phyloP scores from a whole-genome alignment of 2,329 filamentous ascomycete species.

The Endoconidiophora polonica region DNA sequence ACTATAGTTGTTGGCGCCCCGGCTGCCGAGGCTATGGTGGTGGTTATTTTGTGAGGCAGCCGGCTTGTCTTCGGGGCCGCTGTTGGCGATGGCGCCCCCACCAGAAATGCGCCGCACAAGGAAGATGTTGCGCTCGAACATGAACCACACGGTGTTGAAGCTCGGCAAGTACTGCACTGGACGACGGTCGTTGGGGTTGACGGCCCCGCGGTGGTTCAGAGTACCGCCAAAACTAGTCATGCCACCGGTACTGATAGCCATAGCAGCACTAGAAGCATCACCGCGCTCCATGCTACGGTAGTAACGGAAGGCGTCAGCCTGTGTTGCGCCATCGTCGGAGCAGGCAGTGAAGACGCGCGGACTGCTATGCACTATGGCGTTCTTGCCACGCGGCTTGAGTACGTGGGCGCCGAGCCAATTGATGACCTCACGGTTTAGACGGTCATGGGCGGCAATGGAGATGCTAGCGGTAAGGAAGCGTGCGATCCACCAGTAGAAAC shows the following conservation, averaged over 20 bases:
- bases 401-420: conserved; percentile 24
- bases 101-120: conserved; percentile 20
- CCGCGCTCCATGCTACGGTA: conserved; percentile 17
- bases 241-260: too few species aligned
- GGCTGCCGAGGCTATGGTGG: background rate
- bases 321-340: conserved; percentile 17
- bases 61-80: too few species aligned
- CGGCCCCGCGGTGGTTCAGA: background rate
- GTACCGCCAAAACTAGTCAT: too few species aligned
- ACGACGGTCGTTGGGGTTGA: conserved; percentile 20
- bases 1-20: conserved; percentile 18
- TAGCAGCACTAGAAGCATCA: conserved; percentile 12
- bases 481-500: conserved; percentile 22
- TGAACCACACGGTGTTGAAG: conserved; percentile 23
- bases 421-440: conserved; percentile 23
- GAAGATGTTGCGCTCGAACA: conserved; percentile 20
- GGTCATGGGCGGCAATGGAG: conserved; percentile 22
- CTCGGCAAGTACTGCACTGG: conserved; percentile 23
- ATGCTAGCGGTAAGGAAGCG: conserved; percentile 23
- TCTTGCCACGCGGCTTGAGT: conserved; percentile 16
- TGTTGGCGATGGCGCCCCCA: background rate
- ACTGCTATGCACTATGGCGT: background rate
- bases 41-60: too few species aligned
- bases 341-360: conserved; percentile 22
- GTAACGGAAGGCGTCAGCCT: conserved; percentile 20